phyloP scores from a whole-genome alignment of 192 early-diverging fungal species.

The Spinellus fusiger region DNA sequence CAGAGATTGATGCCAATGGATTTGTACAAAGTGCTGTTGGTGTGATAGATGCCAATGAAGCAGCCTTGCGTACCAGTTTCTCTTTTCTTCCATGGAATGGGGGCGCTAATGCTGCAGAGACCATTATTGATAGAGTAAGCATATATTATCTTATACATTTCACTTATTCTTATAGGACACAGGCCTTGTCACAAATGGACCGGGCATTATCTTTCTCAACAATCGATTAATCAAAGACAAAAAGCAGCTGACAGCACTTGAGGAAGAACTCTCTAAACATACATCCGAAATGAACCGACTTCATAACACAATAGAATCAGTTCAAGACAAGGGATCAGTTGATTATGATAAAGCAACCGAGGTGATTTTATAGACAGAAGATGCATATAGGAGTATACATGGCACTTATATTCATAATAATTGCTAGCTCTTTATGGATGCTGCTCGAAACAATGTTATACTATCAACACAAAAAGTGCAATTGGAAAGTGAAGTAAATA shows the following conservation, averaged over 20 bases:
- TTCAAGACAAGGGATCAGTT: slow-evolving; percentile 20
- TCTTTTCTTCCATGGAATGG: slow-evolving; percentile 31
- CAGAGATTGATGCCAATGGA: slow-evolving; percentile 42
- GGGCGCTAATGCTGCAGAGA: slow-evolving; percentile 13
- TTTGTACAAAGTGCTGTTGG: slow-evolving; percentile 39
- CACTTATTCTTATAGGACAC: slow-evolving; percentile 20
- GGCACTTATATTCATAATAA: neutral
- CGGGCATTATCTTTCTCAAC: slow-evolving; percentile 52
- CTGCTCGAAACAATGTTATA: slow-evolving; percentile 43
- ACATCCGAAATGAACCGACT: slow-evolving; percentile 45
- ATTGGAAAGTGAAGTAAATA: slow-evolving; percentile 54
- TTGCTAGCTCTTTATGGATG: slow-evolving; percentile 47
- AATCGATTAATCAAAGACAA: slow-evolving; percentile 60
- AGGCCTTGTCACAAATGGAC: slow-evolving; percentile 52
- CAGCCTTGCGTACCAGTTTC: slow-evolving; percentile 14
- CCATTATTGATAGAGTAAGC: slow-evolving; percentile 25
- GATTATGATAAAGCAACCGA: slow-evolving; percentile 57
- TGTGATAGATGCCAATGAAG: slow-evolving; percentile 11
- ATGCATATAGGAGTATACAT: neutral
- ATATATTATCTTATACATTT: neutral
- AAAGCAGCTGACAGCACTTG: slow-evolving; percentile 41
- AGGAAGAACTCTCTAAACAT: slow-evolving; percentile 42
- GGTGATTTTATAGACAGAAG: slow-evolving; percentile 22
- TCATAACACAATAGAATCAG: slow-evolving; percentile 45
- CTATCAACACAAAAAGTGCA: slow-evolving; percentile 37